phyloP scores from a whole-genome alignment of 106 monocot genomes.

The Dendrobium chrysotoxum region DNA sequence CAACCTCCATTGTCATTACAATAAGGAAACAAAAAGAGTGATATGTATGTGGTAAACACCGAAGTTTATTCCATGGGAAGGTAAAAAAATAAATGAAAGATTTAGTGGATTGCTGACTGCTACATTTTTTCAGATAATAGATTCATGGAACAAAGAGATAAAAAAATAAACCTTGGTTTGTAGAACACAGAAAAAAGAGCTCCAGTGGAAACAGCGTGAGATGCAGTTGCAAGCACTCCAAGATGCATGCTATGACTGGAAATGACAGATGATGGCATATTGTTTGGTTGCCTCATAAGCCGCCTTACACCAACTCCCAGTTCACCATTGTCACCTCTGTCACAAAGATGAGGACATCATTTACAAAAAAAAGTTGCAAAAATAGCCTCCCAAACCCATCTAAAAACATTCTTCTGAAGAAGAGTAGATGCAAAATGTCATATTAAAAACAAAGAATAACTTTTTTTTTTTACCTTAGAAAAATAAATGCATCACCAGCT shows the following conservation, averaged over 20 bases:
- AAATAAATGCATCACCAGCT: conserved; percentile 87
- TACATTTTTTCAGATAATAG: too few species aligned
- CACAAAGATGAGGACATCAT: not conserved
- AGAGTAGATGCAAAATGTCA: not conserved
- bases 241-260: conserved; percentile 90
- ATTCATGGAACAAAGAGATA: too few species aligned
- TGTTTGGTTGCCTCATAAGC: conserved; percentile 62
- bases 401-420: not conserved
- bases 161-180: conserved; percentile 58
- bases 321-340: conserved; percentile 75
- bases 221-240: conserved; percentile 91
- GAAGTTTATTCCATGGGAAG: too few species aligned
- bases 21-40: too few species aligned
- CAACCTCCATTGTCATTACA: too few species aligned
- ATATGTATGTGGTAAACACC: too few species aligned
- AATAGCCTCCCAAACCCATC: not conserved
- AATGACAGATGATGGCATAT: conserved; percentile 87
- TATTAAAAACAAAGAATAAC: not conserved
- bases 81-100: too few species aligned
- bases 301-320: conserved; percentile 76
- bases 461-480: conserved; percentile 33
- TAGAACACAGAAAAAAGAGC: conserved; percentile 88
- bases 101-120: too few species aligned
- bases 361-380: not conserved
- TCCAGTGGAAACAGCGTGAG: conserved; percentile 77